Evolutionary conservation across 371 early-diverging fungal genomes (phyloP).

Genomic region (Syncephalis plumigaleata): DNA sequence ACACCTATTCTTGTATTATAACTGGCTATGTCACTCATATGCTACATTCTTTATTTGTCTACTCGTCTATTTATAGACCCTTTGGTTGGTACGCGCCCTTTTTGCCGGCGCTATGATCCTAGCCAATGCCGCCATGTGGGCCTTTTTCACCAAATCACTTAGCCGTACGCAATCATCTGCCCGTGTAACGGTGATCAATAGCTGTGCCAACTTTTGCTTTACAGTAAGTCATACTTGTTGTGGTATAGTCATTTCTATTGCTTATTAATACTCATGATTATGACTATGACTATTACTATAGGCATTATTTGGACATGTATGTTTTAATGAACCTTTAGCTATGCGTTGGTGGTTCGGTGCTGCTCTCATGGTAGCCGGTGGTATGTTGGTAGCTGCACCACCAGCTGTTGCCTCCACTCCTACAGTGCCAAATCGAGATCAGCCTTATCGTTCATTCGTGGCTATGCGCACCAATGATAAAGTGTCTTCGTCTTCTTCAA

Average conservation of each 20-base stretch:
- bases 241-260: background rate
- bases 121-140: slow-evolving; percentile 62
- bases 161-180: slow-evolving; percentile 42
- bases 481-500: no score
- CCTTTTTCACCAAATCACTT: slow-evolving; percentile 52
- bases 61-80: no score
- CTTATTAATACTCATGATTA: no score
- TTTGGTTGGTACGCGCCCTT: no score
- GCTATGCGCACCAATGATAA: no score
- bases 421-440: no score
- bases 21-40: no score
- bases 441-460: no score
- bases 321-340: slow-evolving; percentile 49
- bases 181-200: slow-evolving; percentile 48
- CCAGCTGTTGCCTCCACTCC: no score
- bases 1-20: no score
- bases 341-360: slow-evolving; percentile 61
- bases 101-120: slow-evolving; percentile 7
- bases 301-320: slow-evolving; percentile 38
- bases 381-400: slow-evolving; percentile 17
- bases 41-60: no score
- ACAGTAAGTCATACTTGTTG: slow-evolving; percentile 22
- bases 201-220: slow-evolving; percentile 42
- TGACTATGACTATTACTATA: slow-evolving; percentile 6
- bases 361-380: slow-evolving; percentile 39